Conservation (phyloP, 768 basidiomycete species). For the Cystobasidium ongulense region DNA sequence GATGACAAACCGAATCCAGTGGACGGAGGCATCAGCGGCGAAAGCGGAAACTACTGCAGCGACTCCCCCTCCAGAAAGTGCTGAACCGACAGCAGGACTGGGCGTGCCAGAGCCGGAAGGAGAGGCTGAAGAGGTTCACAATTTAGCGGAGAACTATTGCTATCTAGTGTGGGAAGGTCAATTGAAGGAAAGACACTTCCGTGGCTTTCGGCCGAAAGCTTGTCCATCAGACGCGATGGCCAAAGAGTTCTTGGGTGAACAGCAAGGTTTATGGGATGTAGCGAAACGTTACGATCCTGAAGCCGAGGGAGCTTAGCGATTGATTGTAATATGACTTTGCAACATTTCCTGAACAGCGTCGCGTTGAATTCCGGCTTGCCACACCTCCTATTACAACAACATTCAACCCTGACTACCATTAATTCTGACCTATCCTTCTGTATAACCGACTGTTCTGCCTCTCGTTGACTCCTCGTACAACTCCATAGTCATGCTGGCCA, state of each 20-base stretch:
- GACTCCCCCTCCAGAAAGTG: slow-evolving; percentile 41
- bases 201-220: slow-evolving; percentile 40
- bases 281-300: slow-evolving; percentile 53
- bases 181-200: slow-evolving; percentile 72
- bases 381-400: background rate
- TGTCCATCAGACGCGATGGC: slow-evolving; percentile 60
- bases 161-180: slow-evolving; percentile 88
- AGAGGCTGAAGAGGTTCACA: slow-evolving; percentile 46
- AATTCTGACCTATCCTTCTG: background rate
- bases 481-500: slow-evolving; percentile 37
- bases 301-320: slow-evolving; percentile 40
- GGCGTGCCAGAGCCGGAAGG: background rate
- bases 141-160: slow-evolving; percentile 80
- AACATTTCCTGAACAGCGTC: background rate
- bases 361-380: background rate
- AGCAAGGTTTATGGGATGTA: slow-evolving; percentile 89
- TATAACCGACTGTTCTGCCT: slow-evolving; percentile 24
- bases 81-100: background rate
- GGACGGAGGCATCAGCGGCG: slow-evolving; percentile 64
- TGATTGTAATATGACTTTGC: background rate
- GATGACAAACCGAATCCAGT: slow-evolving; percentile 76
- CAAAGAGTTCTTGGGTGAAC: slow-evolving; percentile 75
- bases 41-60: slow-evolving; percentile 50
- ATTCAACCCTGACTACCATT: background rate
- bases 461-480: slow-evolving; percentile 30